These are phyloP conservation scores for Serpula lacrymans DNA, from an alignment of 768 basidiomycete species.

Conservation along the genomic window DNA sequence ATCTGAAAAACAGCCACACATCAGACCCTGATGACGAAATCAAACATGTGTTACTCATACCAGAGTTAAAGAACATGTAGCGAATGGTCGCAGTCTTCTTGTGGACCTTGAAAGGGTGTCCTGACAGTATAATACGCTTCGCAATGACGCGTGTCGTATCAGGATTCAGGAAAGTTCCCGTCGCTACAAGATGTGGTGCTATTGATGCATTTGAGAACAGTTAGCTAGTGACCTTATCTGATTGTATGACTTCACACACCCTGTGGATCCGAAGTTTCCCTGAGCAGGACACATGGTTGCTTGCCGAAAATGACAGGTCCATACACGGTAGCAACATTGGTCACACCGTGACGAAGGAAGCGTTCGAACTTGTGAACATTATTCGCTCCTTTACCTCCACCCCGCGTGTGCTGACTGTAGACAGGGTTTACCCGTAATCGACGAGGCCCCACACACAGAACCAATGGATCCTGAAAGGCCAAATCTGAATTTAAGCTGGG, in stretches of 20 bases:
- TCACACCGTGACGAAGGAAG: constrained; percentile 79
- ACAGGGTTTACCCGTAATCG: constrained; percentile 81
- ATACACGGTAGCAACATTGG: constrained; percentile 83
- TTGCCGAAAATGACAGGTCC: constrained; percentile 88
- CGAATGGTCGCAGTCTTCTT: constrained; percentile 96
- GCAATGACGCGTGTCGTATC: constrained; percentile 90
- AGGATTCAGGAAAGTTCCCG: constrained; percentile 81
- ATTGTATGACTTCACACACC: constrained; percentile 35
- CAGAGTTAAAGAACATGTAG: constrained; percentile 97
- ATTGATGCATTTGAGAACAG: too few species aligned
- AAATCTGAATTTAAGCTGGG: not conserved
- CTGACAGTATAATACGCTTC: constrained; percentile 93
- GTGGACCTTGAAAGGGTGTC: constrained; percentile 96
- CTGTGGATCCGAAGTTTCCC: constrained; percentile 64
- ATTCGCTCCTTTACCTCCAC: constrained; percentile 88
- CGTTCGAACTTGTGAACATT: constrained; percentile 97
- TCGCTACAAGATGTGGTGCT: constrained; percentile 86
- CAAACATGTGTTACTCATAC: constrained; percentile 39
- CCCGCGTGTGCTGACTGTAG: constrained; percentile 89
- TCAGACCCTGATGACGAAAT: not conserved
- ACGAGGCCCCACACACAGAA: constrained; percentile 87
- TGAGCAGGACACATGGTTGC: constrained; percentile 67
- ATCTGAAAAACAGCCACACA: too few species aligned
- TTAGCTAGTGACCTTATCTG: too few species aligned
- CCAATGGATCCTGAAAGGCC: constrained; percentile 67